Evolutionary conservation across 164 flowering plant genomes (phyloP).

Genomic region (Dillenia suffruticosa): DNA sequence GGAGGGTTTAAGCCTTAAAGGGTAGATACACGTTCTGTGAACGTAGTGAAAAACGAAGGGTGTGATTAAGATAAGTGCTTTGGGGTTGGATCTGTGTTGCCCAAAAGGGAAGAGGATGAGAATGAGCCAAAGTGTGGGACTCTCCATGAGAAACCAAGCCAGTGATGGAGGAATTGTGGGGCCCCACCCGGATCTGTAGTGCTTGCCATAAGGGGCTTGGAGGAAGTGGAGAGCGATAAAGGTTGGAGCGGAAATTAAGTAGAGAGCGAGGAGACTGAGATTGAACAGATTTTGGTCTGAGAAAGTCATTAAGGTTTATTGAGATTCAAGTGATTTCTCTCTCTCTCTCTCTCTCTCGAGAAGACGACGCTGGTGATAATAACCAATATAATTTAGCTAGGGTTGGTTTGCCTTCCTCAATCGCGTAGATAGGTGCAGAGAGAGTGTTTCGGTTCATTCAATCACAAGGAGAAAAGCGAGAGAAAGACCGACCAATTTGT

Average conservation of each 20-base stretch:
- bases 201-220: slow-evolving; percentile 86
- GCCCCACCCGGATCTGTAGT: slow-evolving; percentile 77
- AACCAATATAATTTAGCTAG: too few relatives aligned
- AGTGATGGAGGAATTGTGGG: slow-evolving; percentile 55
- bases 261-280: slow-evolving; percentile 34
- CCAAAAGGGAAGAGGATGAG: slow-evolving; percentile 67
- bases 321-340: too few relatives aligned
- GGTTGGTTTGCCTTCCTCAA: too few relatives aligned
- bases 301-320: not conserved
- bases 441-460: too few relatives aligned
- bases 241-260: slow-evolving; percentile 48
- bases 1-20: slow-evolving; percentile 37
- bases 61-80: slow-evolving; percentile 47
- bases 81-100: slow-evolving; percentile 35
- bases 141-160: slow-evolving; percentile 89
- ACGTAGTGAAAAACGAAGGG: slow-evolving; percentile 75
- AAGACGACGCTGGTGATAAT: too few relatives aligned
- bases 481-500: too few relatives aligned
- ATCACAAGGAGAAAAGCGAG: too few relatives aligned
- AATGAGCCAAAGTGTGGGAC: slow-evolving; percentile 74
- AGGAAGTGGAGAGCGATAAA: slow-evolving; percentile 49
- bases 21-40: slow-evolving; percentile 80
- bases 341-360: too few relatives aligned
- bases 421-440: too few relatives aligned
- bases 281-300: slow-evolving; percentile 39